Evolutionary conservation across 192 early-diverging fungal species (phyloP).

Genomic region (Phlyctochytrium arcticum): DNA sequence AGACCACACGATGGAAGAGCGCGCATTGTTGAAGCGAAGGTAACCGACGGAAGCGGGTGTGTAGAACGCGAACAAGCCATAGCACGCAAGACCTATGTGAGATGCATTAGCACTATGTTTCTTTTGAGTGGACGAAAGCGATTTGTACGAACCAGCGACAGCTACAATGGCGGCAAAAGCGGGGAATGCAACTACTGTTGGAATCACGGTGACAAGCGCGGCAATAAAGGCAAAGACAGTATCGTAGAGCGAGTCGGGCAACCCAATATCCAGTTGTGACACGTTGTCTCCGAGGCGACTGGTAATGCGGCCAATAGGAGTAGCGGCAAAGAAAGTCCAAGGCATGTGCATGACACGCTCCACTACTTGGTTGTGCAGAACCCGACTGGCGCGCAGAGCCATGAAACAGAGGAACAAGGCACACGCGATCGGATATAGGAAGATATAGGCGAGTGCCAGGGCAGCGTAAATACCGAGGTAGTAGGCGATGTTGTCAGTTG

Average conservation of each 20-base stretch:
- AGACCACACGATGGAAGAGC: constrained; percentile 71
- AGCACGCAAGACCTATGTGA: constrained; percentile 64
- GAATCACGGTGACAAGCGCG: constrained; percentile 25
- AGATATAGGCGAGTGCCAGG: constrained; percentile 35
- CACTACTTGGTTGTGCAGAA: constrained; percentile 65
- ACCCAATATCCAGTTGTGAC: constrained; percentile 57
- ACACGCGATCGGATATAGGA: constrained; percentile 9
- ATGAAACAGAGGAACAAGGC: constrained; percentile 48
- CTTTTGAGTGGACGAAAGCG: constrained; percentile 59
- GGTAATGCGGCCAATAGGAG: constrained; percentile 63
- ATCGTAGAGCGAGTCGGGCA: constrained; percentile 42
- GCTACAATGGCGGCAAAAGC: constrained; percentile 21
- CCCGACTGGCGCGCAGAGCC: constrained; percentile 48
- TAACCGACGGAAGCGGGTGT: constrained; percentile 72
- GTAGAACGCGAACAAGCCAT: constrained; percentile 64
- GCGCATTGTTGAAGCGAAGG: constrained; percentile 73
- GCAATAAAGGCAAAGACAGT: neutral
- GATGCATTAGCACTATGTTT: no score
- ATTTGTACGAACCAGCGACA: constrained; percentile 57
- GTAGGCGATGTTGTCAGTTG: neutral
- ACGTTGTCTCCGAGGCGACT: constrained; percentile 58
- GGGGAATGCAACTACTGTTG: constrained; percentile 28
- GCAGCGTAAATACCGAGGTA: constrained; percentile 12
- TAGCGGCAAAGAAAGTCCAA: constrained; percentile 67
- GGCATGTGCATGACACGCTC: constrained; percentile 63